These are phyloP conservation scores for Penicillium sp. DNA, from an alignment of 2,329 filamentous ascomycete species.

Conservation along the genomic window DNA sequence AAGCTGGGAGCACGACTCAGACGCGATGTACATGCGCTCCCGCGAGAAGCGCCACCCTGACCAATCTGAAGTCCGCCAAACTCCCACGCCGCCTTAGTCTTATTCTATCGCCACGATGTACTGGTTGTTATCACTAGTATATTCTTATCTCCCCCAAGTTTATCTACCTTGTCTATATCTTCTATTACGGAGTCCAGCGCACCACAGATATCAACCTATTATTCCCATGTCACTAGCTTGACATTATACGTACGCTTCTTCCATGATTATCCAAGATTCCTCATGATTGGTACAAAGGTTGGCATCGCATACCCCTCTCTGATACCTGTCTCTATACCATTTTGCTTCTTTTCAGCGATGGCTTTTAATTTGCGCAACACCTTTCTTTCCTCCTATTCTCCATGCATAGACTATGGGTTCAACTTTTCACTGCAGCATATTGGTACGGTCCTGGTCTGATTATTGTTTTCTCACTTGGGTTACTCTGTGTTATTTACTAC, in stretches of 20 bases:
- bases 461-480: neutral
- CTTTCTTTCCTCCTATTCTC: neutral
- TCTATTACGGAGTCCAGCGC: neutral
- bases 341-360: conserved; percentile 10
- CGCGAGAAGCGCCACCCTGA: conserved; percentile 31
- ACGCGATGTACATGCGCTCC: conserved; percentile 41
- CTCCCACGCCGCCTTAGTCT: conserved; percentile 40
- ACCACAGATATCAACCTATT: neutral
- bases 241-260: neutral
- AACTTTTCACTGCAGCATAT: conserved; percentile 19
- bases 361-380: neutral
- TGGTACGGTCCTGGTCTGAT: conserved; percentile 12
- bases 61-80: conserved; percentile 35
- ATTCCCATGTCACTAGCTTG: neutral
- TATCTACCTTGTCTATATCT: neutral
- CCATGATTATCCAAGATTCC: neutral
- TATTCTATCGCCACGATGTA: neutral
- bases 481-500: conserved; percentile 4
- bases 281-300: neutral
- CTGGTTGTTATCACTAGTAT: neutral
- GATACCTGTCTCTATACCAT: neutral
- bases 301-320: conserved; percentile 12
- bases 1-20: conserved; percentile 27
- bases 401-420: conserved; percentile 22
- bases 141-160: neutral